Base-by-base conservation (phyloP, 2,329 filamentous ascomycete genomes). In the Aureobasidium subglaciale region DNA sequence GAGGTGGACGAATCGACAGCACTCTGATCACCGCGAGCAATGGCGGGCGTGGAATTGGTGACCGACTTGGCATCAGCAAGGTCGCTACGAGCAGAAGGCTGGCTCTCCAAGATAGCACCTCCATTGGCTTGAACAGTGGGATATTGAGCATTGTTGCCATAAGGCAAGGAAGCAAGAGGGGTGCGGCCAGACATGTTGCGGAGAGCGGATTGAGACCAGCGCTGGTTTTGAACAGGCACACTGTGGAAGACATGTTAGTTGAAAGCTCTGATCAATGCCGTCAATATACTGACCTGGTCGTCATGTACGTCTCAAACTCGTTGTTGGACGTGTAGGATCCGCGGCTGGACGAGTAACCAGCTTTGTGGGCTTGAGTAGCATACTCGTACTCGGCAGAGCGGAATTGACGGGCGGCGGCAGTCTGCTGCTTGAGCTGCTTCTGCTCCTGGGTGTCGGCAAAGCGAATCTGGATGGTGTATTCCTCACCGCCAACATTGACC, bases 401-500 rank as follows among this genome's bases (percentile, higher is more conserved):
- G 75, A 96, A 97, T 67, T 95, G 90, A 59, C 93, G 90, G 57
- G 91, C 89, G 69, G 96, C 90, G 29, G 93, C 90, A 38, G 92
- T 97, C 68, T 96, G 87, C 61, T 93, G 87, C 80, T 99, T 99
- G 63, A 99, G 80, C 68, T 93, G 84, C 77, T 99, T 99, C 73
- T 99, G 93, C 60, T 92, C 88, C 55, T 93, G 89, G 34, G 93
- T 99, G 68, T 99, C 93, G 60, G 95, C 92, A 70, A 95, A 99
- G 62, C 93, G 91, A 63, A 99, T 90, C 73, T 96, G 91, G 60
- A 91, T 85, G 61, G 93, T 82, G 25, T 86, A 84, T 65, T 95
- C 89, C 37, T 88, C 88, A 62, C 88, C 80, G 27, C 81, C 75
- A 63, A 85, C 77, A 30, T 70, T 67, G 60, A 78, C 73, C 29